phyloP scores from a whole-genome alignment of 1,284 basidiomycete species.

The Peniophora sp. region DNA sequence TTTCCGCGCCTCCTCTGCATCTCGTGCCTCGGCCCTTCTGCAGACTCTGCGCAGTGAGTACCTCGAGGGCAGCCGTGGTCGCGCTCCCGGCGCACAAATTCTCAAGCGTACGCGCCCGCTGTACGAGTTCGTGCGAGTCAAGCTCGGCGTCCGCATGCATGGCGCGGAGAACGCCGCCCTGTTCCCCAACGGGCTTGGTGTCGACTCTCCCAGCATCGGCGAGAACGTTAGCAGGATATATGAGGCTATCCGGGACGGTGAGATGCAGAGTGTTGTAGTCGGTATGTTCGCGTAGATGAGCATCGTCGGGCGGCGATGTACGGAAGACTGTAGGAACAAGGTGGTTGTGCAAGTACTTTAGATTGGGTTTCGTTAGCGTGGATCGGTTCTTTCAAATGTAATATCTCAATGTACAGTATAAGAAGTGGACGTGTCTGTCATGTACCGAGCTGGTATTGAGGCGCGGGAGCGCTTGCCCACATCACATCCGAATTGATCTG shows the following conservation, averaged over 20 bases:
- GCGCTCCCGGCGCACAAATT: slow-evolving; percentile 50
- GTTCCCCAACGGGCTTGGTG: slow-evolving; percentile 49
- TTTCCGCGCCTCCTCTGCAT: slow-evolving; percentile 45
- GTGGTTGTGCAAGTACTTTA: too few relatives aligned
- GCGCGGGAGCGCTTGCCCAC: too few relatives aligned
- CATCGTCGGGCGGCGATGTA: not conserved
- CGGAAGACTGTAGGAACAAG: too few relatives aligned
- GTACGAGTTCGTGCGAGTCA: slow-evolving; percentile 67
- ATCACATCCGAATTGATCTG: too few relatives aligned
- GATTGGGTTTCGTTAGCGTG: too few relatives aligned
- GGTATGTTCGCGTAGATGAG: slow-evolving; percentile 36
- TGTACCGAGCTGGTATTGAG: too few relatives aligned
- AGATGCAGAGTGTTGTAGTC: slow-evolving; percentile 53
- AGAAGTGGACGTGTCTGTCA: not conserved
- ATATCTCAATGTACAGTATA: too few relatives aligned
- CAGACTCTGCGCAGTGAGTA: slow-evolving; percentile 43
- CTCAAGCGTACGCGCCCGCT: slow-evolving; percentile 57
- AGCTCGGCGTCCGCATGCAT: slow-evolving; percentile 65
- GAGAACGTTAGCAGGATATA: slow-evolving; percentile 62
- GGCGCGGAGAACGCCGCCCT: slow-evolving; percentile 56
- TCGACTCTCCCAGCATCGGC: slow-evolving; percentile 55
- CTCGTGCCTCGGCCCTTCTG: slow-evolving; percentile 36
- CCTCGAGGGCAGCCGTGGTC: slow-evolving; percentile 44
- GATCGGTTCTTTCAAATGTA: too few relatives aligned
- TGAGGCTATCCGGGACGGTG: slow-evolving; percentile 68